Conservation (phyloP, 1,284 basidiomycete genomes). For the Megacollybia platyphylla region DNA sequence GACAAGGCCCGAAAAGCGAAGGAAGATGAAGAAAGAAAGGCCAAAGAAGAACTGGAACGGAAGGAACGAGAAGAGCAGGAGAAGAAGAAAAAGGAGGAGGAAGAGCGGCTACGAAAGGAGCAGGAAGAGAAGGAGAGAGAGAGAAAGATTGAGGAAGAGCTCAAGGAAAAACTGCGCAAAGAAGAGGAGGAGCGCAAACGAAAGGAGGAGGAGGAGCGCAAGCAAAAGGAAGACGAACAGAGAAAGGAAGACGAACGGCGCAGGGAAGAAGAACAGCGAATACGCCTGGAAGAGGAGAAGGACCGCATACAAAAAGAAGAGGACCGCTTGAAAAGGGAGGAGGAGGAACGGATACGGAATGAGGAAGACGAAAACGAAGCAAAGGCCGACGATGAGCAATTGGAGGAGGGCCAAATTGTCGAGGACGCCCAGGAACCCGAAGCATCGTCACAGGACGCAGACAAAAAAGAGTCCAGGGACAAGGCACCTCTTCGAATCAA, state of each 20-base stretch:
- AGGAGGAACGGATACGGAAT: slow-evolving; percentile 17
- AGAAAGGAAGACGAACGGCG: slow-evolving; percentile 26
- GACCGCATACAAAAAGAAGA: slow-evolving; percentile 17
- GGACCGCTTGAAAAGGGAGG: slow-evolving; percentile 12
- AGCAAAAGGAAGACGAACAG: slow-evolving; percentile 20
- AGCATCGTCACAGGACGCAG: slow-evolving; percentile 10
- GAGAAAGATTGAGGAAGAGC: slow-evolving; percentile 21
- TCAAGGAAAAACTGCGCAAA: slow-evolving; percentile 31
- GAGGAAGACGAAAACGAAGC: slow-evolving; percentile 22
- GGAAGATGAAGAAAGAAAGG: slow-evolving; percentile 22
- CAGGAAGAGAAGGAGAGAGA: slow-evolving; percentile 26
- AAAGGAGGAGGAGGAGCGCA: slow-evolving; percentile 19
- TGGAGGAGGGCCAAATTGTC: slow-evolving; percentile 26
- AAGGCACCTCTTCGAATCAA: slow-evolving; percentile 53
- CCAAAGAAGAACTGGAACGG: slow-evolving; percentile 15
- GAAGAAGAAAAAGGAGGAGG: slow-evolving; percentile 25
- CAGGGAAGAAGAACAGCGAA: slow-evolving; percentile 17
- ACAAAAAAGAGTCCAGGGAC: slow-evolving; percentile 17
- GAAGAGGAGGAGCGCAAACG: slow-evolving; percentile 24
- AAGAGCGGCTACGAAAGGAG: slow-evolving; percentile 26
- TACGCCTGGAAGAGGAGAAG: slow-evolving; percentile 13
- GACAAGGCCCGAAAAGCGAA: background rate
- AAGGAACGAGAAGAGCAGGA: slow-evolving; percentile 20
- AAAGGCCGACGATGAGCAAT: slow-evolving; percentile 21
- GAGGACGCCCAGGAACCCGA: slow-evolving; percentile 21